phyloP scores from a whole-genome alignment of 192 early-diverging fungal genomes.

The Coemansia sp. region DNA sequence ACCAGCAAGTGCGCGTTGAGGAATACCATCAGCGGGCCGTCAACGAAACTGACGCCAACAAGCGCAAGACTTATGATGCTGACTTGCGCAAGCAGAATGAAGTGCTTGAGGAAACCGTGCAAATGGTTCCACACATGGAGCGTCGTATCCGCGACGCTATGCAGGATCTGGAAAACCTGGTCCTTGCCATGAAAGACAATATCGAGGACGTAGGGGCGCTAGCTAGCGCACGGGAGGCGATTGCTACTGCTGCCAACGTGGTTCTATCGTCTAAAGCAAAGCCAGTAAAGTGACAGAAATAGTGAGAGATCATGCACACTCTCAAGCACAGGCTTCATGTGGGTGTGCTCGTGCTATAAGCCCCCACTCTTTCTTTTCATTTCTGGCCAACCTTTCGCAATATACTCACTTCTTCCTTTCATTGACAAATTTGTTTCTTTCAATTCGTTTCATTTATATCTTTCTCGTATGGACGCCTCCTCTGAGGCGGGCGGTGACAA shows the following conservation, averaged over 20 bases:
- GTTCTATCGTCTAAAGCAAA: not conserved
- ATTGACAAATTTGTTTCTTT: not conserved
- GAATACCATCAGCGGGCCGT: slow-evolving; percentile 1
- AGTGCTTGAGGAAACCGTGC: slow-evolving; percentile 50
- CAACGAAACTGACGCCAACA: slow-evolving; percentile 1
- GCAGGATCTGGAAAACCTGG: slow-evolving; percentile 43
- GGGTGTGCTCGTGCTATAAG: not conserved
- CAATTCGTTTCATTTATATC: slow-evolving; percentile 1
- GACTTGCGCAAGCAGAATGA: slow-evolving; percentile 56
- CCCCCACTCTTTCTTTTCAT: not conserved
- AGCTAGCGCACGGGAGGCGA: slow-evolving; percentile 8
- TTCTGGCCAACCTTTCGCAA: not conserved
- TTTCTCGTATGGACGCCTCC: not conserved
- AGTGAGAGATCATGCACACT: not conserved
- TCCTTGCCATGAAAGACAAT: slow-evolving; percentile 8
- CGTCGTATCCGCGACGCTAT: slow-evolving; percentile 35
- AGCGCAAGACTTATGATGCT: slow-evolving; percentile 28
- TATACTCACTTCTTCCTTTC: not conserved
- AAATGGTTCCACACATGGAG: slow-evolving; percentile 54
- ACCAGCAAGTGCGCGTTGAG: slow-evolving; percentile 35
- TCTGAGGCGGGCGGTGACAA: not conserved
- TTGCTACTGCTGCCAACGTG: not conserved
- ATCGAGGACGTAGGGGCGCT: slow-evolving; percentile 1
- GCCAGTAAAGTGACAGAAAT: not conserved
- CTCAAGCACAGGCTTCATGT: not conserved